Base-by-base conservation (phyloP, 2,329 filamentous ascomycete genomes). In the Alternaria burnsii region DNA sequence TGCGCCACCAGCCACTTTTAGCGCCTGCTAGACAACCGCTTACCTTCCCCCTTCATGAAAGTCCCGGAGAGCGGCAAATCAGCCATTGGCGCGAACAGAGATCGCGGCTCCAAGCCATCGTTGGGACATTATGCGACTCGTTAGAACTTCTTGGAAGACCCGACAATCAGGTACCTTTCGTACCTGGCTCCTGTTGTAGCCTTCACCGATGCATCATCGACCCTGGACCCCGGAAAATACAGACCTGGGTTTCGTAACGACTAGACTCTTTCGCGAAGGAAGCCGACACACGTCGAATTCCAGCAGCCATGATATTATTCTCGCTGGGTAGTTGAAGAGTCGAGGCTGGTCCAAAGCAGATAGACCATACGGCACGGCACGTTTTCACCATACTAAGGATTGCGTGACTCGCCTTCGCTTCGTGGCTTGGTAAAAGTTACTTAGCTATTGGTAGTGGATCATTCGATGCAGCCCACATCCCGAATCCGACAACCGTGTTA, bases 151-250 rank as follows among this genome's bases (percentile, higher is more conserved):
- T 48, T 28, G 48, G 28, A 32, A 51, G 30, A 24, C 48, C 47
- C 47, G 46, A 34, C 22, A 36, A 26, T 34, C 32, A 38, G 53
- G 58, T 18, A 42, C 22, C 52, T 30, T 41, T 50, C 44, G 41
- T 55, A 24, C 24, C 22, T 55, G 20, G 30, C 3, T 42, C 40
- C 40, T 60, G 51, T 54, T 38, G 34, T 53, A 53, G 43, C 65
- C 48, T 59, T 44, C 51, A 47, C 60, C 60, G 55, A 57, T 48
- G 48, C 41, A 18, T 30, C 44, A 44, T 47, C 40, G 50, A 34
- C 48, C 36, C 20, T 40, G 26, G 58, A 43, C 46, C 46, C 20
- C 22, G 16, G 32, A 5, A 30, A 50, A 34, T 38, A 8, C 46
- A n/a, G 34, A 9, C 24, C 12, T 16, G 30, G 22, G 16, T n/a